phyloP scores from a whole-genome alignment of 208 protist species.

The Novymonas esmeraldas region DNA sequence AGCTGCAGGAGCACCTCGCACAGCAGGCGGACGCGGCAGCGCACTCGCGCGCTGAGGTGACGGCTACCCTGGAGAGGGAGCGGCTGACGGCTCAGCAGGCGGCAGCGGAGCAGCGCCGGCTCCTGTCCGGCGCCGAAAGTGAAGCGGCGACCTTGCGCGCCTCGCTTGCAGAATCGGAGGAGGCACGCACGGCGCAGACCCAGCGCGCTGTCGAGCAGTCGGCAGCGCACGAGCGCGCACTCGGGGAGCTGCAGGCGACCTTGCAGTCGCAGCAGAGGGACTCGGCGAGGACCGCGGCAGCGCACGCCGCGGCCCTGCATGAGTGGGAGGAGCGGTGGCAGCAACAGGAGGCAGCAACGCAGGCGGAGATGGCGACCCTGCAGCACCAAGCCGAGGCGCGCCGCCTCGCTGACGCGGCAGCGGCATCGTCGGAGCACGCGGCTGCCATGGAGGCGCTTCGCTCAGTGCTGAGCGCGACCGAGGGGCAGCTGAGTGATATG shows the following conservation, averaged over 20 bases:
- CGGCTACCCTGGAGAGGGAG: not conserved
- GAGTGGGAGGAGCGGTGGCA: not conserved
- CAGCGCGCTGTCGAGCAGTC: not conserved
- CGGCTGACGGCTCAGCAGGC: not conserved
- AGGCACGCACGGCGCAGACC: not conserved
- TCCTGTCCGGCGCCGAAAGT: not conserved
- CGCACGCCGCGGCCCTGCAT: not conserved
- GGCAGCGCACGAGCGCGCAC: not conserved
- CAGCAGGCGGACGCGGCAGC: not conserved
- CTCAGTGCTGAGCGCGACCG: not conserved
- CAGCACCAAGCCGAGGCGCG: not conserved
- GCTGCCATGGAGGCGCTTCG: not conserved
- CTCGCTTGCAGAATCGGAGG: constrained; percentile 2
- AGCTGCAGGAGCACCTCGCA: not conserved
- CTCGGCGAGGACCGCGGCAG: not conserved
- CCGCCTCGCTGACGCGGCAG: not conserved
- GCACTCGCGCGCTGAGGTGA: constrained; percentile 1
- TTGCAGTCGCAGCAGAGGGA: not conserved
- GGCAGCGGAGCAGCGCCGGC: not conserved
- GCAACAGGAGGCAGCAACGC: not conserved
- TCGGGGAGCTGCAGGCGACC: not conserved
- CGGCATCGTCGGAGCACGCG: not conserved
- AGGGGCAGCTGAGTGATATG: not conserved
- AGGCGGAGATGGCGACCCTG: not conserved
- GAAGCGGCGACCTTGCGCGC: not conserved